Base-by-base conservation (phyloP, 2,329 filamentous ascomycete genomes). In the Aureobasidium sp. region DNA sequence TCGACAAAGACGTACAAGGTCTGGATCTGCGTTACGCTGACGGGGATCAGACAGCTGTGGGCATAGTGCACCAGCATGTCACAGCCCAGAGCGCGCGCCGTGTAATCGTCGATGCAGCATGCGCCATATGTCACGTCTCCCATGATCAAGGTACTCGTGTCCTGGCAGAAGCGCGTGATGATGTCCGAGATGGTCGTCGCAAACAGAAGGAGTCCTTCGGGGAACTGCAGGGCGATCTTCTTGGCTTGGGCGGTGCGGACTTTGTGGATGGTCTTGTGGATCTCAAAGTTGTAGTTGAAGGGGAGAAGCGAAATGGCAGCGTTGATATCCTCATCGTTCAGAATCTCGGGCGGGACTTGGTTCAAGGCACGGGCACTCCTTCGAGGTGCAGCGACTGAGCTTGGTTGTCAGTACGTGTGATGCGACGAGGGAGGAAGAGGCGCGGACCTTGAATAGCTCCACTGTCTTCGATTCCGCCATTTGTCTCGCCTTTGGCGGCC, bases 81-180 rank as follows among this genome's bases (percentile, higher is more conserved):
- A 73, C 94, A 99, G 1, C 91, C 94, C 25, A 99, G 82, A 0
- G 95, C 94, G 48, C 93, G 82, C 1, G 94, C 95, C 0, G 94
- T 99, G 77, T 95, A 99, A 77, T 99, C 94, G 73, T 99, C 94
- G 69, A 99, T 97, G 72, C 94, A 99, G 79, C 94, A 99, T 25
- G 94, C 94, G 65, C 94, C 94, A 74, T 99, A 99, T 0, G 94
- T 99, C 47, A 99, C 94, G 73, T 99, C 94, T 64, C 94, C 94
- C 94, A 99, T 99, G 74, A 99, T 99, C 60, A 97, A 81, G 1
- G 93, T 97, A 73, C 95, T 90, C 44, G 89, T 88, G 1, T 89
- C 91, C 0, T 91, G 88, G 71, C 94, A 99, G 78, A 99, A 99
- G 72, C 92, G 89, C 0, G 89, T 90, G 52, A 99, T 80, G 69